Percentiles rank a stretch among this genome's conserved stretches.
Evolutionary conservation across 257 asterid species (phyloP).

Genomic region (Ballota nigra): DNA sequence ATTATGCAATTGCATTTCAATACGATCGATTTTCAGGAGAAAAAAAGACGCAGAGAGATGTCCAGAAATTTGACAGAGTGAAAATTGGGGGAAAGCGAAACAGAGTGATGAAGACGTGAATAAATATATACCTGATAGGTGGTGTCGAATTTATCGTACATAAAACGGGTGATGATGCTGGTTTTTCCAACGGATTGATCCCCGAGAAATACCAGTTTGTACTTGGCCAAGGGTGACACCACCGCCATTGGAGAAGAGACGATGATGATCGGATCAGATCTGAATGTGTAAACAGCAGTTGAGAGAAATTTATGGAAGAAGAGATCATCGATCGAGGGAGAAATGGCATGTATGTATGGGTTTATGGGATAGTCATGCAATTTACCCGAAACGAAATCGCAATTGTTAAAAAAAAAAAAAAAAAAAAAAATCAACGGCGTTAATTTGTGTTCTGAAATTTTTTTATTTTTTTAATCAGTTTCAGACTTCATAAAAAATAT

Average conservation of each 20-base stretch:
- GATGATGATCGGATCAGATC: conserved; percentile 20
- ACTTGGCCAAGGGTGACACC: conserved; percentile 81
- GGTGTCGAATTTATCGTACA: conserved; percentile 80
- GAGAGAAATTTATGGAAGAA: conserved; percentile 14
- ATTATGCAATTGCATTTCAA: background rate
- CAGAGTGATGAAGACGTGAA: background rate
- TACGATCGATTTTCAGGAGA: background rate
- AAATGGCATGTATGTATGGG: background rate
- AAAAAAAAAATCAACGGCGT: no score
- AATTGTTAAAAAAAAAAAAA: background rate
- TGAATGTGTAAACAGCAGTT: conserved; percentile 15
- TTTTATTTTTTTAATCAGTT: no score
- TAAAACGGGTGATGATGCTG: conserved; percentile 82
- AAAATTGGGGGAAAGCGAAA: background rate
- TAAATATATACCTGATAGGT: conserved; percentile 55
- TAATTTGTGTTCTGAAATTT: no score
- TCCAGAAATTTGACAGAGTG: background rate
- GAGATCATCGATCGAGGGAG: conserved; percentile 3
- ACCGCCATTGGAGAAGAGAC: conserved; percentile 45
- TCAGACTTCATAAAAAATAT: no score
- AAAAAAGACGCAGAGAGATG: background rate
- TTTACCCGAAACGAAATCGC: background rate
- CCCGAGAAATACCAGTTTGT: conserved; percentile 72
- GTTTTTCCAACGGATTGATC: conserved; percentile 83
- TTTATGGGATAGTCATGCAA: conserved; percentile 6